These are phyloP conservation scores for Apophysomyces ossiformis DNA, from an alignment of 371 early-diverging fungal species.

Conservation along the genomic window DNA sequence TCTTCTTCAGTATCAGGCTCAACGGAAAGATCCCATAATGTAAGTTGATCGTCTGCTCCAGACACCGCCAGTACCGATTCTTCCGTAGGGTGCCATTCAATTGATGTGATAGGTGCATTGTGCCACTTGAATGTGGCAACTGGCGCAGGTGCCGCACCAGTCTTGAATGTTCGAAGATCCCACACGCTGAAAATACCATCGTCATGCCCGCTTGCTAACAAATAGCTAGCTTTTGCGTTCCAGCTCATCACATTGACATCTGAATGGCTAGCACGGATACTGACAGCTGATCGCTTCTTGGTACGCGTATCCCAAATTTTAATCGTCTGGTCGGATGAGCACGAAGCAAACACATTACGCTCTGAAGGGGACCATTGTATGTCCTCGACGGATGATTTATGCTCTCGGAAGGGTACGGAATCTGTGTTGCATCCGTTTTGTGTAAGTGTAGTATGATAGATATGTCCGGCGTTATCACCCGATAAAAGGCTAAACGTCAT, in stretches of 20 bases:
- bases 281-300: constrained; percentile 77
- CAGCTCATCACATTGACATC: constrained; percentile 97
- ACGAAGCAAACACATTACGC: constrained; percentile 89
- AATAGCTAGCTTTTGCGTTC: constrained; percentile 81
- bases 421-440: constrained; percentile 70
- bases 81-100: constrained; percentile 97
- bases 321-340: constrained; percentile 89
- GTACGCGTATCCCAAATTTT: constrained; percentile 94
- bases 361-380: constrained; percentile 96
- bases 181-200: constrained; percentile 94
- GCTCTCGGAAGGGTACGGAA: constrained; percentile 78
- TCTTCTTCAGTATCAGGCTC: constrained; percentile 94
- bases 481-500: constrained; percentile 69
- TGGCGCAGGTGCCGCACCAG: constrained; percentile 67
- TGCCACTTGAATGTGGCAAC: constrained; percentile 98
- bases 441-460: constrained; percentile 78
- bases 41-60: constrained; percentile 95
- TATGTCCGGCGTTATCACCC: constrained; percentile 82
- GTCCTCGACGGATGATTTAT: constrained; percentile 91
- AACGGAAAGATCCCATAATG: constrained; percentile 97
- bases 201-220: constrained; percentile 94
- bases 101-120: constrained; percentile 88
- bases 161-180: constrained; percentile 87
- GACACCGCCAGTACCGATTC: constrained; percentile 91
- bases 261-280: constrained; percentile 78